Base-by-base conservation (phyloP, 495 filamentous ascomycete genomes). In the Pseudoneurospora amorphoporcata region DNA sequence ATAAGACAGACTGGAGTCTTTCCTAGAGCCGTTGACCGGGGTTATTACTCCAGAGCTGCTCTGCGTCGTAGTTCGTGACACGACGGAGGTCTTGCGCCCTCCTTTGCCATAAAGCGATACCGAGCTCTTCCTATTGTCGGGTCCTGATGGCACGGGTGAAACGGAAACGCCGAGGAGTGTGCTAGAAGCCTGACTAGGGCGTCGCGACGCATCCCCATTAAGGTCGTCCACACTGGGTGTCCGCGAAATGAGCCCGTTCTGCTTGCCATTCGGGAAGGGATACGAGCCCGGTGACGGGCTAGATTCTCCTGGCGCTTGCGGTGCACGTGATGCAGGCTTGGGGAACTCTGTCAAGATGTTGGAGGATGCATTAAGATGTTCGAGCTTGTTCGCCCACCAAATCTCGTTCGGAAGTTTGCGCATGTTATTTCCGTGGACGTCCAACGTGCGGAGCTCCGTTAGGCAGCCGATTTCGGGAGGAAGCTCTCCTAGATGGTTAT, bases 301-400 rank as follows among this genome's bases (percentile, higher is more conserved):
- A 74, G 75, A 68, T 72, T 84, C 89, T 3, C 84, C 86, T 19
- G 88, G 88, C 37, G 88, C 75, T 72, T 88, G 84, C 4, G 91
- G 89, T 19, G 85, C 79, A 17, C 89, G 84, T 39, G 89, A 88
- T 29, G 88, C 88, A 61, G 90, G 92, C 74, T 97, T 98, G 0
- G 95, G 95, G 76, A 99, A 98, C 70, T 85, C 88, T 23, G 93
- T 90, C 4, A 99, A 83, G 10, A 98, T 88, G 75, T 99, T 99
- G 8, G 95, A 96, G 2, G 94, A 98, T 19, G 97, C 90, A 80
- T 99, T 99, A 68, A 99, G 86, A 0, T 92, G 93, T 78, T 97
- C 94, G 71, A 99, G 82, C 76, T 90, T 94, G 72, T 88, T 88
- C 65, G 94, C 92, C 85, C 92, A 92, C 95, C 95, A 99, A 14